A percentile compares a stretch with the other conserved stretches of the same genome.
Conservation (phyloP, 768 basidiomycete genomes). For the Mycena haematopus region DNA sequence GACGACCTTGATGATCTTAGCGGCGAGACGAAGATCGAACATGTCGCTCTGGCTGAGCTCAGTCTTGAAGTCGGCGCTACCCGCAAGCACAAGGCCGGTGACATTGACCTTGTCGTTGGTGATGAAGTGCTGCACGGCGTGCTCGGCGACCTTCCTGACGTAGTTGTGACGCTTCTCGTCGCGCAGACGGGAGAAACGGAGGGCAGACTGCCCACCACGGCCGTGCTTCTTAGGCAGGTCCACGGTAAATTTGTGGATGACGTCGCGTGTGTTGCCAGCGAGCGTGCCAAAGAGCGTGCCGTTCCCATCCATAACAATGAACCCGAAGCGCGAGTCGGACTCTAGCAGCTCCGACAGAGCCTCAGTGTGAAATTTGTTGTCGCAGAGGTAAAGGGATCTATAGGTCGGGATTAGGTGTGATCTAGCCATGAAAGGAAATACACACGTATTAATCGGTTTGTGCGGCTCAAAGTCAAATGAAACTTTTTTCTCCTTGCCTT, state of each 20-base stretch:
- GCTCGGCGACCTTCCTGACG: slow-evolving; percentile 97
- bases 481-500: slow-evolving; percentile 99
- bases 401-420: slow-evolving; percentile 13
- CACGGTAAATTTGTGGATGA: slow-evolving; percentile 98
- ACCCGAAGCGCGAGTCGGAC: slow-evolving; percentile 96
- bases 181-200: slow-evolving; percentile 99
- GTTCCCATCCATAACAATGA: slow-evolving; percentile 99
- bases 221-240: slow-evolving; percentile 99
- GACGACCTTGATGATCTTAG: slow-evolving; percentile 97
- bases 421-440: slow-evolving; percentile 21
- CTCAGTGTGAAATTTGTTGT: slow-evolving; percentile 99
- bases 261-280: slow-evolving; percentile 95
- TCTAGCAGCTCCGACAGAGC: slow-evolving; percentile 95
- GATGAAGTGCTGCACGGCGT: slow-evolving; percentile 97
- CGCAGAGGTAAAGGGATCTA: slow-evolving; percentile 97
- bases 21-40: slow-evolving; percentile 87
- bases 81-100: slow-evolving; percentile 93
- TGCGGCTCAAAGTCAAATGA: slow-evolving; percentile 99
- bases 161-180: slow-evolving; percentile 99
- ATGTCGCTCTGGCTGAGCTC: slow-evolving; percentile 96
- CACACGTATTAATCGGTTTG: slow-evolving; percentile 98
- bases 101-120: slow-evolving; percentile 99
- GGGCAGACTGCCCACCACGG: slow-evolving; percentile 98
- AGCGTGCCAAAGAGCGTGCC: slow-evolving; percentile 96
- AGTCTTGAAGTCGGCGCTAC: slow-evolving; percentile 98